Percentiles rank a stretch among this genome's conserved stretches.
Evolutionary conservation across 2,329 filamentous ascomycete genomes (phyloP).

Genomic region (Fusarium secorum): DNA sequence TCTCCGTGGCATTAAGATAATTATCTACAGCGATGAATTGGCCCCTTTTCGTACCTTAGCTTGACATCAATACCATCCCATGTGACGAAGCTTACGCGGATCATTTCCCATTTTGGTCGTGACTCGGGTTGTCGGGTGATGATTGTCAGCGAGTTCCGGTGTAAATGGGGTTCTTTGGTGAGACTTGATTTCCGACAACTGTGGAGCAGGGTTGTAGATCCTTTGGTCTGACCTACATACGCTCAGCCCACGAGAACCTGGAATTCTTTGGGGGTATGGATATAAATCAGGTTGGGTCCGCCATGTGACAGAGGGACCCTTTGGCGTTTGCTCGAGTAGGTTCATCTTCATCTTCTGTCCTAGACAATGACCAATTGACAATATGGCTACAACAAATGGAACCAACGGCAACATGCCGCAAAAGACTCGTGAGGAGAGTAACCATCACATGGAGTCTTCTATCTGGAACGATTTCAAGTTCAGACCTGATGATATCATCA

Average conservation of each 20-base stretch:
- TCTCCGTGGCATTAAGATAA: rapidly evolving
- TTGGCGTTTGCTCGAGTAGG: too few species aligned
- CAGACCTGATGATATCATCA: constrained; percentile 15
- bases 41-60: neutral
- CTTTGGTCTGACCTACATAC: neutral
- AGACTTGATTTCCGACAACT: neutral
- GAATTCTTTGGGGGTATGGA: too few species aligned
- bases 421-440: constrained; percentile 13
- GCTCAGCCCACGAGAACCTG: too few species aligned
- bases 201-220: neutral
- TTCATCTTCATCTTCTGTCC: too few species aligned
- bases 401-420: neutral
- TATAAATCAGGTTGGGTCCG: too few species aligned
- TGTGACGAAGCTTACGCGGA: neutral
- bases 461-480: constrained; percentile 10
- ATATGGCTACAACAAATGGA: neutral
- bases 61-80: neutral
- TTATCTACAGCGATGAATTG: neutral
- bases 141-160: neutral
- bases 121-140: neutral
- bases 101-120: neutral
- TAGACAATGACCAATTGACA: too few species aligned
- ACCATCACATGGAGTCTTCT: constrained; percentile 15
- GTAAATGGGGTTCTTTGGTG: neutral
- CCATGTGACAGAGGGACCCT: neutral